phyloP scores from a whole-genome alignment of 306 rosid genomes.

The Cicer cuneatum region DNA sequence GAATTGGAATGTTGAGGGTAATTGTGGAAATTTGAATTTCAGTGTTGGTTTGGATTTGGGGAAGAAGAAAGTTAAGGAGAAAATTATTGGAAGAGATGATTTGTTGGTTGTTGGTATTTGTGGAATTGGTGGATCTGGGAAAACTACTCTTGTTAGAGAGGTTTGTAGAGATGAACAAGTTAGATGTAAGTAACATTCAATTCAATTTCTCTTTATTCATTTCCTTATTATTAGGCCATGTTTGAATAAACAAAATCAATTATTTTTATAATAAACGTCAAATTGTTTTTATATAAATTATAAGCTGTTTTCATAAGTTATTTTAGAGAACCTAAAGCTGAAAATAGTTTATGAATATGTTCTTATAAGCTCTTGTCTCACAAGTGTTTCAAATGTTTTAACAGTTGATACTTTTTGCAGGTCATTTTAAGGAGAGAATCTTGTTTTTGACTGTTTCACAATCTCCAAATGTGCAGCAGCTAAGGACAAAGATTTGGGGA shows the following conservation, averaged over 20 bases:
- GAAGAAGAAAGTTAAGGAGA: constrained; percentile 71
- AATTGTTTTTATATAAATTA: background rate
- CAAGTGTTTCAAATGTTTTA: constrained; percentile 3
- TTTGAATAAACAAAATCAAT: no score
- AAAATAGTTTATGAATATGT: background rate
- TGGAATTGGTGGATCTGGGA: constrained; percentile 96
- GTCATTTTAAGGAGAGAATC: constrained; percentile 66
- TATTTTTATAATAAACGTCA: background rate
- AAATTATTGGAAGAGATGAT: constrained; percentile 57
- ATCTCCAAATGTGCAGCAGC: constrained; percentile 76
- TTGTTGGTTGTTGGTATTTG: constrained; percentile 62
- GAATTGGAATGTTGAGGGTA: constrained; percentile 44
- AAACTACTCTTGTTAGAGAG: constrained; percentile 85
- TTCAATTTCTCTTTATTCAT: background rate
- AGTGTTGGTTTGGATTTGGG: constrained; percentile 65
- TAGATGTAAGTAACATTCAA: constrained; percentile 59
- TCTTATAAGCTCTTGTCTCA: background rate
- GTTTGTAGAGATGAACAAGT: constrained; percentile 70
- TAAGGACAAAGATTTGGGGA: constrained; percentile 69
- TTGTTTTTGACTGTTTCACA: constrained; percentile 87
- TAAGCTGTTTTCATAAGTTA: background rate
- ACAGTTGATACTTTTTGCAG: constrained; percentile 45
- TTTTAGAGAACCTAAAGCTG: background rate
- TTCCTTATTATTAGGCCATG: background rate
- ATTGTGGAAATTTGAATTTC: constrained; percentile 51